Evolutionary conservation across 1,284 basidiomycete genomes (phyloP).

Genomic region (Ustilago esculenta): DNA sequence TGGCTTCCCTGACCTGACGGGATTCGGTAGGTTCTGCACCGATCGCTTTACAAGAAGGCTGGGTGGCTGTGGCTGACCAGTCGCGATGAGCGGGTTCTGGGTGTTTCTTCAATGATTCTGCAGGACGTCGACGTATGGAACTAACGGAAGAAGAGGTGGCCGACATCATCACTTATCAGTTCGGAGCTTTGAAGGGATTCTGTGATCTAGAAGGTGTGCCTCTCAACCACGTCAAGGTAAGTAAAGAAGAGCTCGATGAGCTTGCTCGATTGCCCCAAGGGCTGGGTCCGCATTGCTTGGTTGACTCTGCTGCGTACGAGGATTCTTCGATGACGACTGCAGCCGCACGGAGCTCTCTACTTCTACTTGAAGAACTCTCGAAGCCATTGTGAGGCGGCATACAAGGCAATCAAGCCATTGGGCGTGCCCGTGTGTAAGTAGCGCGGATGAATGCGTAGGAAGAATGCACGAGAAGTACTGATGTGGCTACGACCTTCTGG

Average conservation of each 20-base stretch:
- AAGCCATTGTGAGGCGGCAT: constrained; percentile 21
- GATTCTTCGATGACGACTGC: not conserved
- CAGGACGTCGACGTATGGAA: constrained; percentile 30
- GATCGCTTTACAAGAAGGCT: too few relatives aligned
- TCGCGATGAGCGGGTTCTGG: too few relatives aligned
- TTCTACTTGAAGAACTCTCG: constrained; percentile 32
- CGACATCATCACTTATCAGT: constrained; percentile 40
- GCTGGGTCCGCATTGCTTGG: too few relatives aligned
- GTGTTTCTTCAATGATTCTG: not conserved
- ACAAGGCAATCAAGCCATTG: constrained; percentile 33
- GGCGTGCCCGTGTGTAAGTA: constrained; percentile 31
- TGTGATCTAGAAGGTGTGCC: constrained; percentile 29
- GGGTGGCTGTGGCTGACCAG: not conserved
- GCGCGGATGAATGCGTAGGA: too few relatives aligned
- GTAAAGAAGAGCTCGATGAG: not conserved
- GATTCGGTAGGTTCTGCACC: constrained; percentile 29
- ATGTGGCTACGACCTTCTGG: too few relatives aligned
- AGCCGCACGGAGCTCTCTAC: constrained; percentile 37
- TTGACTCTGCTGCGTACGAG: too few relatives aligned
- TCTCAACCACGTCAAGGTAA: constrained; percentile 38
- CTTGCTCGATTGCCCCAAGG: too few relatives aligned
- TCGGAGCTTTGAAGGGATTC: constrained; percentile 34
- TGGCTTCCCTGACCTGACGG: constrained; percentile 31
- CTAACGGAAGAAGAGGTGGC: constrained; percentile 29
- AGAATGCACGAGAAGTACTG: too few relatives aligned